These are phyloP conservation scores for Hypoxylon lienhwacheense DNA, from an alignment of 495 filamentous ascomycete genomes.

Conservation along the genomic window DNA sequence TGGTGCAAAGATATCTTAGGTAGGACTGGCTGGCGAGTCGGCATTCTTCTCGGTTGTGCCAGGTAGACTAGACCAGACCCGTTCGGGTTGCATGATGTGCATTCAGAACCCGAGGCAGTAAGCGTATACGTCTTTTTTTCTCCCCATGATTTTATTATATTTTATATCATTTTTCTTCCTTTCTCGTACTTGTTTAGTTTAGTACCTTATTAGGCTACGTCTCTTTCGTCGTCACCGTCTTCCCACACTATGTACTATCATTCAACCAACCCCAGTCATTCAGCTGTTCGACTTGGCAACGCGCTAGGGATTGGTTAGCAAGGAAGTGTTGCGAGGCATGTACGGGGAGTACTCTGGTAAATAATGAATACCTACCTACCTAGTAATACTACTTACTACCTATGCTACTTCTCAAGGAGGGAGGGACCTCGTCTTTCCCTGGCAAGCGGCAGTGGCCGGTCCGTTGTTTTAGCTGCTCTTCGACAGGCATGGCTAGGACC, in stretches of 20 bases:
- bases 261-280: slow-evolving; percentile 13
- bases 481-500: slow-evolving; percentile 33
- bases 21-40: slow-evolving; percentile 36
- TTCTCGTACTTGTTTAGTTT: too few species aligned
- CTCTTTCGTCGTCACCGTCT: not conserved
- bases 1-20: slow-evolving; percentile 27
- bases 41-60: slow-evolving; percentile 34
- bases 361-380: not conserved
- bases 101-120: slow-evolving; percentile 33
- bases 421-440: too few species aligned
- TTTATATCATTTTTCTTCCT: slow-evolving; percentile 5
- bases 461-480: slow-evolving; percentile 29
- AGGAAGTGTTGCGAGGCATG: slow-evolving; percentile 19
- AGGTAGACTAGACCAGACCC: slow-evolving; percentile 24
- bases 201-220: slow-evolving; percentile 8
- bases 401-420: slow-evolving; percentile 29
- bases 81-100: slow-evolving; percentile 38
- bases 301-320: slow-evolving; percentile 14
- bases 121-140: slow-evolving; percentile 4
- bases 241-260: slow-evolving; percentile 4
- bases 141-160: not conserved
- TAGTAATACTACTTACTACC: slow-evolving; percentile 12
- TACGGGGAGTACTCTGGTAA: too few species aligned
- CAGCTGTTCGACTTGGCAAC: slow-evolving; percentile 25
- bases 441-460: slow-evolving; percentile 35